Base-by-base conservation (phyloP, 805 yeast species). In the Metschnikowia amazonensis region DNA sequence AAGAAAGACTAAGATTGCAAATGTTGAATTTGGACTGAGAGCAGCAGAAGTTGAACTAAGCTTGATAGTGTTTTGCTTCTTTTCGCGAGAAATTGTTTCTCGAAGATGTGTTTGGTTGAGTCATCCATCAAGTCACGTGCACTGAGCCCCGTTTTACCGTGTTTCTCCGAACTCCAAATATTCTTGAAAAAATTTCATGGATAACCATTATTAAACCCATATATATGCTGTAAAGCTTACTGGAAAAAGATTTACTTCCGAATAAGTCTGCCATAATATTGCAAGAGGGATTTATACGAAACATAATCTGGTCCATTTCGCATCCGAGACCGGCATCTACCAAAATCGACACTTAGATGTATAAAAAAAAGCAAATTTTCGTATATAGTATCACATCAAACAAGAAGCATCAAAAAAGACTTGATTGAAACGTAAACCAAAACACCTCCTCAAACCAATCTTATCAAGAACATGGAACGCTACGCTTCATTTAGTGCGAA, bases 11-110 rank as follows among this genome's bases (percentile, higher is more conserved):
- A 21, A 16, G 42, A 23, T n/a, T 14, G 23, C 35, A 39, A 39
- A 39, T 30, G 42, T 39, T 39, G 42, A 39, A 39, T 39, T 39
- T 39, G 41, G 18, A 33, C 24, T 5, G 33, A 27, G 28, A 28
- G 32, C 33, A 29, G 41, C 24, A 13, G 41, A 21, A 29, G 14
- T n/a, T 25, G 40, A 28, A 37, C 17, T 5, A 35, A 24, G 28
- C 18, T 35, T 9, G 38, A 11, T 20, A n/a, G 5, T 18, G 24
- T 13, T 34, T 34, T 34, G 27, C 16, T 18, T 18, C 25, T 16
- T 18, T 27, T 33, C 32, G 41, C 21, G 27, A 37, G 41, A 37
- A 37, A 28, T 37, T 18, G 41, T 23, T 28, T 28, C 33, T 27
- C 33, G 33, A 28, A 14, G 25, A 37, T 18, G 27, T 18, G 24